Evolutionary conservation across 2,329 filamentous ascomycete genomes (phyloP).

Genomic region (Claviceps humidiphila): DNA sequence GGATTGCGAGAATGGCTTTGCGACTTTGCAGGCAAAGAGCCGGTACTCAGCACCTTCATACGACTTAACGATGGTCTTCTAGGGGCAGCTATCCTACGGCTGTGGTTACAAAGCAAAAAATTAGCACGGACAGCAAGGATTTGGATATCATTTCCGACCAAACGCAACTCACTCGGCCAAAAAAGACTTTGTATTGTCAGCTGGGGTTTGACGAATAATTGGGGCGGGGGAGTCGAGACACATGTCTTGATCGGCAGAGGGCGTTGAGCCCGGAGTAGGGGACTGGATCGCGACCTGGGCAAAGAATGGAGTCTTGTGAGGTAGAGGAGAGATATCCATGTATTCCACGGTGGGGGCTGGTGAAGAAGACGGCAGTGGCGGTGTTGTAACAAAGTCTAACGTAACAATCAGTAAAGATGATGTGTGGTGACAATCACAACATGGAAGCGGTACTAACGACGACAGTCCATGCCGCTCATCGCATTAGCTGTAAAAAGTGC

Average conservation of each 20-base stretch:
- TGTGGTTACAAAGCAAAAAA: slow-evolving; percentile 22
- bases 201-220: slow-evolving; percentile 30
- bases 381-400: slow-evolving; percentile 65
- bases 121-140: neutral
- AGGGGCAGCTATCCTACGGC: slow-evolving; percentile 53
- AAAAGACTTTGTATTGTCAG: slow-evolving; percentile 36
- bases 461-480: slow-evolving; percentile 21
- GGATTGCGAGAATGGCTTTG: slow-evolving; percentile 44
- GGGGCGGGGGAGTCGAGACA: slow-evolving; percentile 44
- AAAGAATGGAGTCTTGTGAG: slow-evolving; percentile 66
- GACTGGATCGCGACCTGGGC: slow-evolving; percentile 55
- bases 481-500: slow-evolving; percentile 28
- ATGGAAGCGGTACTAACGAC: slow-evolving; percentile 14
- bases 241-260: slow-evolving; percentile 29
- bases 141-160: slow-evolving; percentile 5
- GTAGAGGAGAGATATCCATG: slow-evolving; percentile 90
- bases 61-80: slow-evolving; percentile 63
- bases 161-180: slow-evolving; percentile 37
- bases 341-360: slow-evolving; percentile 58
- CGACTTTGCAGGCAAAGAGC: slow-evolving; percentile 45
- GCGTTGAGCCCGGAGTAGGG: slow-evolving; percentile 49
- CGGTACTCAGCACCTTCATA: slow-evolving; percentile 62
- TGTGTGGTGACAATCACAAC: neutral
- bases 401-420: neutral
- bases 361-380: slow-evolving; percentile 71